phyloP scores from a whole-genome alignment of 345 rosid genomes.

The Populus alba region DNA sequence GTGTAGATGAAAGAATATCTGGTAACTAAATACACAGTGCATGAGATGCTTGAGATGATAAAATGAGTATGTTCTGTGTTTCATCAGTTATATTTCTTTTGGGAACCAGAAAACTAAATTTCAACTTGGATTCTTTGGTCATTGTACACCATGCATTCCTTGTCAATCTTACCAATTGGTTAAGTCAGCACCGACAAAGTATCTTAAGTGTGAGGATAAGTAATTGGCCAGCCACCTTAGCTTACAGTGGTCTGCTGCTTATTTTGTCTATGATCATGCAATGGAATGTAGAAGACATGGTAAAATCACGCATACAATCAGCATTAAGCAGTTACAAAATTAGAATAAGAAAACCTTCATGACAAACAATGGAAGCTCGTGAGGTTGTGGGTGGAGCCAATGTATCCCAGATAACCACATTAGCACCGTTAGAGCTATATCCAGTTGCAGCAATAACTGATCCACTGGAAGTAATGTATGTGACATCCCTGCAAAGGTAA shows the following conservation, averaged over 20 bases:
- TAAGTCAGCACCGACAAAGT: no score
- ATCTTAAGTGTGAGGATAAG: no score
- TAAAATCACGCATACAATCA: constrained; percentile 3
- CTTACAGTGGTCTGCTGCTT: background rate
- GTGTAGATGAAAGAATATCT: background rate
- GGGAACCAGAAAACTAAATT: background rate
- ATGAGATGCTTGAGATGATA: background rate
- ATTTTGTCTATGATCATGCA: background rate
- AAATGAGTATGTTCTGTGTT: background rate
- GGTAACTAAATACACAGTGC: background rate
- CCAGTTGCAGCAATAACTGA: constrained; percentile 86
- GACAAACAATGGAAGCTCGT: constrained; percentile 74
- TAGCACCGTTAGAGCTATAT: constrained; percentile 69
- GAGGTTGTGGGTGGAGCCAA: constrained; percentile 88
- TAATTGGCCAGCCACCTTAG: no score
- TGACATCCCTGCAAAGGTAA: constrained; percentile 62
- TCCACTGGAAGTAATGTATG: constrained; percentile 85
- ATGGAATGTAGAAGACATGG: background rate
- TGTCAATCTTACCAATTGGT: no score
- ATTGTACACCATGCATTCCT: background rate
- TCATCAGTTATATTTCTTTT: background rate
- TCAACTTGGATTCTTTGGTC: background rate
- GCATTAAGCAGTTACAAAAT: background rate
- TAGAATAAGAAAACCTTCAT: constrained; percentile 59
- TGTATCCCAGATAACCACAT: constrained; percentile 93